phyloP scores from a whole-genome alignment of 129 eudicot genomes.

The Helichrysum umbraculigerum region DNA sequence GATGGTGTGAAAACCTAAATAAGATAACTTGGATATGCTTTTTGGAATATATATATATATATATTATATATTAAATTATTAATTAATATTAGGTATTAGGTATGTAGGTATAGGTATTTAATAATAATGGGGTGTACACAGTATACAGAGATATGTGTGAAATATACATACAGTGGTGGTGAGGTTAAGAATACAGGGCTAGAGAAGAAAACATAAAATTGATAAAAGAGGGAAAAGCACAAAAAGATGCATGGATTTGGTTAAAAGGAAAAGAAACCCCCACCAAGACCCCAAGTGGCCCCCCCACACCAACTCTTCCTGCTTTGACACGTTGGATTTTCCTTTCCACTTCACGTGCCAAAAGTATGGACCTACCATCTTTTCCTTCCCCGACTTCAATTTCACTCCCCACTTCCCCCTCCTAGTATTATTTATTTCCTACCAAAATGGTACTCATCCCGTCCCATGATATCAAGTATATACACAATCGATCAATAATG shows the following conservation, averaged over 20 bases:
- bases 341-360: constrained; percentile 58
- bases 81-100: not conserved
- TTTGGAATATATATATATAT: too few relatives aligned
- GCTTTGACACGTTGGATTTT: constrained; percentile 55
- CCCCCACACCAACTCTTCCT: constrained; percentile 40
- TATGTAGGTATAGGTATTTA: not conserved
- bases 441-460: too few relatives aligned
- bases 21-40: constrained; percentile 14
- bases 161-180: constrained; percentile 34
- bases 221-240: constrained; percentile 42
- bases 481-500: too few relatives aligned
- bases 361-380: constrained; percentile 63
- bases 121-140: constrained; percentile 2
- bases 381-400: not conserved
- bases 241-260: constrained; percentile 35
- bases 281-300: constrained; percentile 37
- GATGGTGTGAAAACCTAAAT: constrained; percentile 16
- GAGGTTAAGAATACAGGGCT: constrained; percentile 37
- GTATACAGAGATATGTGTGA: constrained; percentile 6
- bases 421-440: too few relatives aligned
- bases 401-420: not conserved
- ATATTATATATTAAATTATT: not conserved
- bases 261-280: constrained; percentile 42
- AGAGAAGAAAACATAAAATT: constrained; percentile 29
- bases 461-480: too few relatives aligned